Conservation (phyloP, 2,329 filamentous ascomycete genomes). For the Alternaria tenuissima region DNA sequence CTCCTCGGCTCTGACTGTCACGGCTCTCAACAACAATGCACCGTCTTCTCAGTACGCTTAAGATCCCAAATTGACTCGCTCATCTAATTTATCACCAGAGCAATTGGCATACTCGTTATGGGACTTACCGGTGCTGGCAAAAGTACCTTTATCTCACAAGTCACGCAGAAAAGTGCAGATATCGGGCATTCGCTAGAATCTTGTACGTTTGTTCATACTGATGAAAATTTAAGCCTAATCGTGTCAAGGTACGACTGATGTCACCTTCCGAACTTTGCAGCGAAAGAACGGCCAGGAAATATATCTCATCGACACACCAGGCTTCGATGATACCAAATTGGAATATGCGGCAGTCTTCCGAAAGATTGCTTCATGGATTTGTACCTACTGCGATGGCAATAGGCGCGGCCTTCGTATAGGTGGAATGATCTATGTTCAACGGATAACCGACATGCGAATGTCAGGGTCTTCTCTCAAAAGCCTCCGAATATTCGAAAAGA, state of each 20-base stretch:
- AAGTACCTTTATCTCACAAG: constrained; percentile 46
- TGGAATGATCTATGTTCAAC: constrained; percentile 59
- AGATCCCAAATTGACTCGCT: not conserved
- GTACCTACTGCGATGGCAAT: constrained; percentile 37
- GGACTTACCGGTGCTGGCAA: constrained; percentile 55
- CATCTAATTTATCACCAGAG: not conserved
- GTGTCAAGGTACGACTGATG: constrained; percentile 17
- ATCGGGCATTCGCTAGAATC: constrained; percentile 40
- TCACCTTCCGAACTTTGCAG: constrained; percentile 1
- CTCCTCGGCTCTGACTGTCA: not conserved
- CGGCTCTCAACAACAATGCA: not conserved
- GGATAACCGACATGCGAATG: constrained; percentile 55
- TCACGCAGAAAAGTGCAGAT: constrained; percentile 21
- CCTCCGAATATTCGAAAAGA: constrained; percentile 56
- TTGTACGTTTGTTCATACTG: constrained; percentile 19
- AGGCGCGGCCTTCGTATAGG: constrained; percentile 31
- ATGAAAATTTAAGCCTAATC: not conserved
- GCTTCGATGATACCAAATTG: constrained; percentile 57
- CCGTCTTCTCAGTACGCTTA: not conserved
- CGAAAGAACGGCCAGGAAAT: not conserved
- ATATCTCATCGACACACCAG: constrained; percentile 57
- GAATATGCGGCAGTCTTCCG: constrained; percentile 55
- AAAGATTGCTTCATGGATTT: constrained; percentile 53
- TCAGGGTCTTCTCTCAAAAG: constrained; percentile 52
- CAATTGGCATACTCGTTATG: constrained; percentile 48